Evolutionary conservation across 352 stramenopile species (phyloP), one percentile per base, ranked within the genome.

Genomic region (Blastocystis sp.): DNA sequence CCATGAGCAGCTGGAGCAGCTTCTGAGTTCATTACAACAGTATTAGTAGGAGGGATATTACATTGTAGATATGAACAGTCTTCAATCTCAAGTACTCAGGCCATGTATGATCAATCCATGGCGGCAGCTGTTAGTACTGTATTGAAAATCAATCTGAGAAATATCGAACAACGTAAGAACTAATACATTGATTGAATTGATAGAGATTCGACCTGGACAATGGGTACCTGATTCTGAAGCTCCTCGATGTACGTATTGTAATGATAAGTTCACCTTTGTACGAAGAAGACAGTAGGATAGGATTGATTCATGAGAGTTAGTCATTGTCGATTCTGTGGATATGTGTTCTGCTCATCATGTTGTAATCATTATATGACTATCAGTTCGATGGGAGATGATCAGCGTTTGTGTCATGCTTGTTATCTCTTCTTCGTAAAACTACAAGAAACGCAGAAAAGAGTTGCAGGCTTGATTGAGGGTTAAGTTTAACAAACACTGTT

Each of bases 281-380:
- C 37, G 69, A 21, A n/a, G 69, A 59, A 59, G 42, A 59, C 69
- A 80, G 69, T 80, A 63, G 35, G 69, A 39, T 39, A n/a, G 39
- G 21, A 37, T 19, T 24, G 21, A 54, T 4, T 7, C 6, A 16
- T 39, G 51, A 80, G 27, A 24, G 14, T 2, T 59, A 80, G 69
- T 59, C 69, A 80, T 63, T 80, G 69, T 21, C 16, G 69, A 59
- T 63, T 58, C 21, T 80, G 69, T 39, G 69, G 69, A 39, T 27
- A 80, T n/a, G 32, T 80, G 43, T 80, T 80, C 69, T 80, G 69
- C 21, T 58, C 69, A 27, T 27, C 69, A 11, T 80, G 69, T 43
- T 80, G 69, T 39, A 63, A 43, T 54, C 49, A 80, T 27, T 80
- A 49, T 54, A 59, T 80, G 69, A 63, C 37, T 0, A 49, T 80